Conservation (phyloP, 768 basidiomycete genomes). For the Mycena rosella region DNA sequence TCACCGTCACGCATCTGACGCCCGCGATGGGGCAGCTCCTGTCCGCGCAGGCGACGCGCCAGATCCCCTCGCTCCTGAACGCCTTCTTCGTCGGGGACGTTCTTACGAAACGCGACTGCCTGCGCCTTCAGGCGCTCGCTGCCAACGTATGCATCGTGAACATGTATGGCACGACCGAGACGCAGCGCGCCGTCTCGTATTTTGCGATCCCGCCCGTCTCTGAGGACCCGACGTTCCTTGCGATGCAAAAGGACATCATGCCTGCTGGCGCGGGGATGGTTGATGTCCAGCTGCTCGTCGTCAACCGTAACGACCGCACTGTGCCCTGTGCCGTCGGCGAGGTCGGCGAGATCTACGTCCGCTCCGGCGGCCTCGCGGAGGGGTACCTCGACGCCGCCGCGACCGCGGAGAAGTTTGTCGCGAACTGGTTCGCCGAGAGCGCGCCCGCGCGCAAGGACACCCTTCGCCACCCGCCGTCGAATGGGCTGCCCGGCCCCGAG, state of each 20-base stretch:
- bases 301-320: slow-evolving; percentile 88
- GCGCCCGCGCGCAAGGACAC: slow-evolving; percentile 73
- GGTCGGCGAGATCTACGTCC: slow-evolving; percentile 98
- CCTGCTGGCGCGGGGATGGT: slow-evolving; percentile 98
- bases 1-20: slow-evolving; percentile 97
- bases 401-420: slow-evolving; percentile 91
- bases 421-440: slow-evolving; percentile 86
- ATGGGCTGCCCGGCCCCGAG: slow-evolving; percentile 74
- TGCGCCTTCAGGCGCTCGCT: slow-evolving; percentile 92
- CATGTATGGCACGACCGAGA: slow-evolving; percentile 99
- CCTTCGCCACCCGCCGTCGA: slow-evolving; percentile 68
- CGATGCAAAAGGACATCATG: slow-evolving; percentile 97
- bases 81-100: slow-evolving; percentile 99
- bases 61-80: slow-evolving; percentile 87
- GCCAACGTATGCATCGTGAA: slow-evolving; percentile 95
- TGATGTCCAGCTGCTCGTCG: slow-evolving; percentile 96
- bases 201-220: slow-evolving; percentile 90
- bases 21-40: slow-evolving; percentile 99
- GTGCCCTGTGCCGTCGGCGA: slow-evolving; percentile 95
- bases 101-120: slow-evolving; percentile 97
- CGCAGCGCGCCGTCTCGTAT: slow-evolving; percentile 98
- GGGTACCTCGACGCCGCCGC: slow-evolving; percentile 91
- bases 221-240: slow-evolving; percentile 89
- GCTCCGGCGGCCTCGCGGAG: slow-evolving; percentile 95
- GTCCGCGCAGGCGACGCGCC: slow-evolving; percentile 81